Evolutionary conservation across 2,329 filamentous ascomycete species (phyloP), one percentile per base, ranked within the genome.

Genomic region (Aspergillus tamarii): DNA sequence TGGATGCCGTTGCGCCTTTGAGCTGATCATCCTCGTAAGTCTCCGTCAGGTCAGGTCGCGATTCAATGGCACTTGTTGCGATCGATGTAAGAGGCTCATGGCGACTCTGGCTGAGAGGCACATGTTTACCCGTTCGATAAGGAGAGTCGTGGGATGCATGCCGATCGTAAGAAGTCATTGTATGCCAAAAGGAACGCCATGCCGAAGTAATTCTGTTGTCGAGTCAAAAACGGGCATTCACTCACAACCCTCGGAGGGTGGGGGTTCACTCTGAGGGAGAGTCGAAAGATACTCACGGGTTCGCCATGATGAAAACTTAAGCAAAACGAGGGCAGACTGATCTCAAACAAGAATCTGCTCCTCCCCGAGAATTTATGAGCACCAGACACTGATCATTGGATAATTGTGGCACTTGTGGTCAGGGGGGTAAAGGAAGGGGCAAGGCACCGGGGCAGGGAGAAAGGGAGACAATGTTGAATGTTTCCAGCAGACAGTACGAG

Each of bases 181-280:
- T 88, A 85, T 98, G 95, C 95, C 95, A 99, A 83, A 99, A 94
- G 66, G 91, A 91, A 81, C 91, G 91, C 81, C 95, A 91, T 80
- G 90, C 88, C 72, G 86, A 86, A 72, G 88, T 85, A 75, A 94
- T 79, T 74, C 90, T 90, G 70, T 48, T 62, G 34, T 14, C n/a
- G 28, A 30, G 63, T 56, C 26, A 63, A 41, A 55, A 8, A 34
- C 39, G 61, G 34, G 16, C 23, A 53, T 11, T 50, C 52, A 32
- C 34, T 21, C 9, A 19, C 48, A 32, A 43, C 26, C 14, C 34
- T 36, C 34, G 12, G 12, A 14, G 5, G 28, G 61, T 41, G 19
- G 43, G 54, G 45, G 23, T 21, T 45, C 19, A 16, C 45, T 19
- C 14, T 32, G 46, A 32, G 26, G 46, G 26, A 28, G 26, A 59